These are phyloP conservation scores for Coccomyxa sp. DNA, from an alignment of 139 green algal genomes.

Conservation along the genomic window DNA sequence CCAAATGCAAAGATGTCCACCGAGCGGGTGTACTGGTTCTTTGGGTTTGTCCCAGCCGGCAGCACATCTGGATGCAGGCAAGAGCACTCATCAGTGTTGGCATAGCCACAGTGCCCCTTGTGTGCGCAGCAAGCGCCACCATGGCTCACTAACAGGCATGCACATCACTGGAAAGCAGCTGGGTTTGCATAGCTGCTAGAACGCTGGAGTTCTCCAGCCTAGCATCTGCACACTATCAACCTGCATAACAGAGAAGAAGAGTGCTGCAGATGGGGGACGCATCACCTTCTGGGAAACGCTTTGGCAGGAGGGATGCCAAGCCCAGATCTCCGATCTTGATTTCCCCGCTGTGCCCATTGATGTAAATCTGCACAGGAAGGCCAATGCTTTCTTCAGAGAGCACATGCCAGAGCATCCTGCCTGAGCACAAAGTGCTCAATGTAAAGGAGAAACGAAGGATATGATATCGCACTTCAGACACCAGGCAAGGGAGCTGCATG, in stretches of 20 bases:
- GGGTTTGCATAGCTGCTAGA: not conserved
- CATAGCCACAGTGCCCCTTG: not conserved
- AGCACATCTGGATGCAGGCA: slow-evolving; percentile 25
- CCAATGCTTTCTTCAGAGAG: too few relatives aligned
- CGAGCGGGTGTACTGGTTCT: slow-evolving; percentile 45
- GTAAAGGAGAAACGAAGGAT: too few relatives aligned
- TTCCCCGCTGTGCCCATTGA: slow-evolving; percentile 87
- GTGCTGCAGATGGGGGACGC: slow-evolving; percentile 14
- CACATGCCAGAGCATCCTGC: too few relatives aligned
- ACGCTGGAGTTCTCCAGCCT: not conserved
- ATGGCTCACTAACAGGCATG: not conserved
- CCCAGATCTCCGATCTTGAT: slow-evolving; percentile 96
- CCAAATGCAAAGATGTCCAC: slow-evolving; percentile 98
- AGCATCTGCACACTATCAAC: not conserved
- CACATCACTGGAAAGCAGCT: not conserved
- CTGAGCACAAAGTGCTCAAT: too few relatives aligned
- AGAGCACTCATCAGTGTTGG: not conserved
- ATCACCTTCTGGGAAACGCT: slow-evolving; percentile 43
- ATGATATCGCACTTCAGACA: not conserved
- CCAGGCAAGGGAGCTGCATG: not conserved
- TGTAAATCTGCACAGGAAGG: slow-evolving; percentile 67
- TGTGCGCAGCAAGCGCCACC: too few relatives aligned
- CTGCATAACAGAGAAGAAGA: too few relatives aligned
- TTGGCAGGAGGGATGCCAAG: slow-evolving; percentile 75
- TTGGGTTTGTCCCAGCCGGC: slow-evolving; percentile 27